Evolutionary conservation across 257 asterid genomes (phyloP).

Genomic region (Prunella vulgaris): DNA sequence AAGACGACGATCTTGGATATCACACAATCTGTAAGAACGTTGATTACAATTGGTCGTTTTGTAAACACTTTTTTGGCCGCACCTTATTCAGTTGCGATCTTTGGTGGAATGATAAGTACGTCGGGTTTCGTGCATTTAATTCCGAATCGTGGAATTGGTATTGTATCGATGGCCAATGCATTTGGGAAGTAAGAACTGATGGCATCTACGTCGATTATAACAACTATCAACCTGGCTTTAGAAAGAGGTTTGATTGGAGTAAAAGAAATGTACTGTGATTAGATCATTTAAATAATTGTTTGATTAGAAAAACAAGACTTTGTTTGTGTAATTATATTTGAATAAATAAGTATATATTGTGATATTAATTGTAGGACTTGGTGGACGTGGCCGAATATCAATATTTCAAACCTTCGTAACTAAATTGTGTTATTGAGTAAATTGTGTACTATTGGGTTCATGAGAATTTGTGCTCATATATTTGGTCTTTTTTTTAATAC

Average conservation of each 20-base stretch:
- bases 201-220: not conserved
- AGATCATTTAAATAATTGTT: no score
- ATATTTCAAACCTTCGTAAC: no score
- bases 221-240: not conserved
- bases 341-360: no score
- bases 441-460: no score
- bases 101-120: conserved; percentile 15
- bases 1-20: conserved; percentile 16
- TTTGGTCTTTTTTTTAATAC: no score
- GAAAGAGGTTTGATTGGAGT: not conserved
- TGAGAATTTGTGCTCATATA: no score
- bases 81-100: conserved; percentile 25
- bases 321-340: no score
- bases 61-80: not conserved
- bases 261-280: no score
- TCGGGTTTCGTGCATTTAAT: not conserved
- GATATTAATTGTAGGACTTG: no score
- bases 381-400: not conserved
- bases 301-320: no score
- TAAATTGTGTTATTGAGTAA: no score
- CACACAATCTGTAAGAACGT: not conserved
- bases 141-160: not conserved
- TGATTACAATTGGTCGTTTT: not conserved
- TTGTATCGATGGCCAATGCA: not conserved
- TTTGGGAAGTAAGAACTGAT: conserved; percentile 1